A percentile compares a stretch with the other conserved stretches of the same genome.
These are phyloP conservation scores for Naegleria gruberi DNA, from an alignment of 208 protist species.

Conservation along the genomic window DNA sequence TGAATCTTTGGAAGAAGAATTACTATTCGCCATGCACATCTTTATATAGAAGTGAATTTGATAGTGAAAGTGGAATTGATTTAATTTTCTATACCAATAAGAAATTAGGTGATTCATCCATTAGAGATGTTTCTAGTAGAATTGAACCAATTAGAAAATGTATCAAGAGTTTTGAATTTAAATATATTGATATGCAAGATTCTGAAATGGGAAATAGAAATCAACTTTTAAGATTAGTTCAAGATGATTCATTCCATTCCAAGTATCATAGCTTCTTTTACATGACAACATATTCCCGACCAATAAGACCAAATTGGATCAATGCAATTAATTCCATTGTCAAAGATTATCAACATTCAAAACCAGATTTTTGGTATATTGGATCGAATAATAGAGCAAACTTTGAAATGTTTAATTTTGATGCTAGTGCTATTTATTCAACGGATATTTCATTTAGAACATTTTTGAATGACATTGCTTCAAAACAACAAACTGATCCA, in stretches of 20 bases:
- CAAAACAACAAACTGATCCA: background rate
- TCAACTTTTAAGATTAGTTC: background rate
- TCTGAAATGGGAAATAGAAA: background rate
- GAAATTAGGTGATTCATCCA: background rate
- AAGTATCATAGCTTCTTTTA: background rate
- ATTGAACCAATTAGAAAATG: background rate
- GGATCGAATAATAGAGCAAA: background rate
- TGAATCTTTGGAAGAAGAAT: background rate
- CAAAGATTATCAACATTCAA: background rate
- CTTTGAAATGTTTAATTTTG: background rate
- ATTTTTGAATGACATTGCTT: background rate
- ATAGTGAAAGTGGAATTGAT: background rate
- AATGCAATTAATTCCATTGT: background rate
- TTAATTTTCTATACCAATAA: background rate
- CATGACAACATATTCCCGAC: background rate
- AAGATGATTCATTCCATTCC: background rate
- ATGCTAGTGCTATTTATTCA: background rate
- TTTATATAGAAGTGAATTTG: background rate
- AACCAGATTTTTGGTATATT: background rate
- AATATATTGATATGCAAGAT: background rate
- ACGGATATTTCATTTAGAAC: background rate
- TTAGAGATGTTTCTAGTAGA: no score
- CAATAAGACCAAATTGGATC: background rate
- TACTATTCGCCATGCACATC: background rate
- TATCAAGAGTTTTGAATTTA: background rate